Base-by-base conservation (phyloP, 176 grass and related monocot species). In the Urochloa ruziziensis region DNA sequence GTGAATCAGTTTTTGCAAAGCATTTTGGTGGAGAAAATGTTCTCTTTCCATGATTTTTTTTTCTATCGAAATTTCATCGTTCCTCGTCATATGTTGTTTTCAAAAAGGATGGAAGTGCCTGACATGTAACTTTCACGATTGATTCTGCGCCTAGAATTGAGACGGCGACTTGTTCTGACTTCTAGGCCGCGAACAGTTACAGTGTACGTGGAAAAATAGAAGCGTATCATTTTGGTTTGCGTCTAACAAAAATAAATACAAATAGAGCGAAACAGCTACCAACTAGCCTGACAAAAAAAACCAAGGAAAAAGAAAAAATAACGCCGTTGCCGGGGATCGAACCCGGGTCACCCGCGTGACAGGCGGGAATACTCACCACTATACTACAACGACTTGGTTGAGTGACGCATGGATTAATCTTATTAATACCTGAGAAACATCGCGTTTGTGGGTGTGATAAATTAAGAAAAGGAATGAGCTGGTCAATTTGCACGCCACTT, bases 291-390 rank as follows among this genome's bases (percentile, higher is more conserved):
- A n/a, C n/a, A n/a, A n/a, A n/a, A n/a, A n/a, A n/a, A n/a, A n/a
- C n/a, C n/a, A n/a, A n/a, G n/a, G n/a, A n/a, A 23, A 25, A 25
- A 58, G 19, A 28, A 60, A 48, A 63, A 7, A 0, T 2, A n/a
- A n/a, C 91, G 83, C 91, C 89, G 89, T 88, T 97, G 92, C 90
- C 92, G 92, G 94, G 90, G 90, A 97, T 97, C 88, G 88, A 97
- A 97, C 92, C 92, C 94, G 88, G 90, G 90, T 94, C 88, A 18
- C 88, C 85, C 85, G 92, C 94, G 88, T 97, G 94, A 94, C 92
- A 94, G 94, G 88, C 94, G 90, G 87, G 90, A 88, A 97, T 92
- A 97, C 94, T 97, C 67, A 92, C 92, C 91, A 94, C 92, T 92
- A 94, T 89, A 90, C 92, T 97, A 92, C 91, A 92, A 97, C 90